phyloP scores from a whole-genome alignment of 768 basidiomycete genomes.

The Candolleomyces eurysporus region DNA sequence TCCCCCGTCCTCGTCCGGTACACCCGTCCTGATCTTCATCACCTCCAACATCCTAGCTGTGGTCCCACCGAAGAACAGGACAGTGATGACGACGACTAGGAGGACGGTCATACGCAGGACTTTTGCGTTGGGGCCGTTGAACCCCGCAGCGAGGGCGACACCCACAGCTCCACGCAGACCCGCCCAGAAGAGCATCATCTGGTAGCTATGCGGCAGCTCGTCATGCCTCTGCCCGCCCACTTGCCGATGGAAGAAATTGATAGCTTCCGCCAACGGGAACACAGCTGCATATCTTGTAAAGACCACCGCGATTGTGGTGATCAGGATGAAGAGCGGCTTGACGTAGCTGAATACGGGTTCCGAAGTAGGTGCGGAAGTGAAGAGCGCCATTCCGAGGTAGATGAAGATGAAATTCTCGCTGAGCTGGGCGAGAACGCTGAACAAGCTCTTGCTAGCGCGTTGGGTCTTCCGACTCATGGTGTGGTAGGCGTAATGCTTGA shows the following conservation, averaged over 20 bases:
- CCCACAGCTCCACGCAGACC: conserved; percentile 96
- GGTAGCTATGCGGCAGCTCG: conserved; percentile 95
- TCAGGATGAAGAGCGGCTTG: conserved; percentile 92
- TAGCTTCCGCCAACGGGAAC: conserved; percentile 90
- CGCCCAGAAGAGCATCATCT: conserved; percentile 99
- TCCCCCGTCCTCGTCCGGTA: conserved; percentile 83
- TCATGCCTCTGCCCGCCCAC: conserved; percentile 83
- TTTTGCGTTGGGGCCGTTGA: conserved; percentile 90
- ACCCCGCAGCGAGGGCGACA: conserved; percentile 94
- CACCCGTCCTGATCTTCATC: conserved; percentile 91
- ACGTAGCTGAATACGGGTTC: conserved; percentile 81
- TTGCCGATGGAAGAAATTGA: conserved; percentile 89
- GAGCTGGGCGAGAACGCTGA: conserved; percentile 89
- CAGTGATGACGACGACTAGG: conserved; percentile 92
- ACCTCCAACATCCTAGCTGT: conserved; percentile 96
- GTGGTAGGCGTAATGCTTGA: conserved; percentile 99
- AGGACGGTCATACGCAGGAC: conserved; percentile 92
- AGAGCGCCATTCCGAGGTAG: conserved; percentile 95
- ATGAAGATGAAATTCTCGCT: conserved; percentile 99
- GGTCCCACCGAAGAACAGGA: conserved; percentile 95
- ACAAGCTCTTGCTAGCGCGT: conserved; percentile 92
- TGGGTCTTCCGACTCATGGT: conserved; percentile 97
- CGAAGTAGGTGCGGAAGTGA: conserved; percentile 80
- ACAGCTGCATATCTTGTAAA: conserved; percentile 96
- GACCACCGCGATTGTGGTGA: conserved; percentile 88